A percentile compares a stretch with the other conserved stretches of the same genome.
phyloP scores from a whole-genome alignment of 768 basidiomycete genomes.

The Hydnomerulius pinastri region DNA sequence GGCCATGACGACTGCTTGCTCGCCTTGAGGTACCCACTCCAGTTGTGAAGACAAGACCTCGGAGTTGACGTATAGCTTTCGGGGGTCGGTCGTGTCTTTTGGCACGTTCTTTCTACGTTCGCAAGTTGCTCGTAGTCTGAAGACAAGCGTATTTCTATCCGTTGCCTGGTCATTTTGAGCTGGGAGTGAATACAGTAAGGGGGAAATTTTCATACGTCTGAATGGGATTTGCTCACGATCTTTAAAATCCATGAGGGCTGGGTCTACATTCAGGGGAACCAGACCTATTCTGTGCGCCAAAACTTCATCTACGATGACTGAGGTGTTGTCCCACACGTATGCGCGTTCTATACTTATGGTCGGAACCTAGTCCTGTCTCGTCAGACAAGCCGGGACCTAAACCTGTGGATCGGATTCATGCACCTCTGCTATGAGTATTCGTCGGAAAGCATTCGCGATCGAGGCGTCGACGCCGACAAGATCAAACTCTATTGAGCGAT shows the following conservation, averaged over 20 bases:
- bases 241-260: conserved; percentile 64
- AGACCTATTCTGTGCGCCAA: conserved; percentile 91
- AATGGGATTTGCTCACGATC: conserved; percentile 32
- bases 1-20: conserved; percentile 66
- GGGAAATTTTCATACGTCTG: not conserved
- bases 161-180: conserved; percentile 63
- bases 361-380: conserved; percentile 73
- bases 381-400: conserved; percentile 2
- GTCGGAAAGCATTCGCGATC: conserved; percentile 91
- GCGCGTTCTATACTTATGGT: conserved; percentile 89
- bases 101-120: conserved; percentile 57
- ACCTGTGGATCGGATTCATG: conserved; percentile 19
- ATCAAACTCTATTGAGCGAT: conserved; percentile 90
- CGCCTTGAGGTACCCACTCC: conserved; percentile 79
- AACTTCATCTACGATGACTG: conserved; percentile 92
- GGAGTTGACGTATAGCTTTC: conserved; percentile 70
- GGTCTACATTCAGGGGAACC: conserved; percentile 87
- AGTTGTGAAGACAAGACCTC: conserved; percentile 69
- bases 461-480: conserved; percentile 94
- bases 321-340: conserved; percentile 94
- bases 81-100: conserved; percentile 53
- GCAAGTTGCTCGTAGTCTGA: conserved; percentile 70
- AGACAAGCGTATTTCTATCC: conserved; percentile 91
- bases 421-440: conserved; percentile 94
- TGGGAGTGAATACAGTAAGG: conserved; percentile 9